phyloP scores from a whole-genome alignment of 139 green algal species.

The Nannochloris sp. region DNA sequence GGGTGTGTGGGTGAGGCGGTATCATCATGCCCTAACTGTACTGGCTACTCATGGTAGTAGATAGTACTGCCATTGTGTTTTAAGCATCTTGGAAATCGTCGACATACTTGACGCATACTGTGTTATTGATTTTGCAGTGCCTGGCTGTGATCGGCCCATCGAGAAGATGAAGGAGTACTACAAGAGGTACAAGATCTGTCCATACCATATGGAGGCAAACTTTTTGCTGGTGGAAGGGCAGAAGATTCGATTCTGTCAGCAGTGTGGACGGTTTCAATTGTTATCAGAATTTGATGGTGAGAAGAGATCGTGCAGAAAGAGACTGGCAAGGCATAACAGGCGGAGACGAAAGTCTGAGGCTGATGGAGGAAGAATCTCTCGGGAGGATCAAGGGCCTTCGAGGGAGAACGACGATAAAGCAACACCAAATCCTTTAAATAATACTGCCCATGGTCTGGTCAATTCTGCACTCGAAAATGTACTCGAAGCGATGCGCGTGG shows the following conservation, averaged over 20 bases:
- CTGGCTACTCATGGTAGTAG: not conserved
- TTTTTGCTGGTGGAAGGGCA: slow-evolving; percentile 31
- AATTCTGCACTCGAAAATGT: too few species aligned
- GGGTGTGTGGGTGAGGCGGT: not conserved
- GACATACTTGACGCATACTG: not conserved
- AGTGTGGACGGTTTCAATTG: slow-evolving; percentile 28
- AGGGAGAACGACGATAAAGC: not conserved
- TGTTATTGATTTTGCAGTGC: slow-evolving; percentile 16
- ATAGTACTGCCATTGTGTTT: too few species aligned
- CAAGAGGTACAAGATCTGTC: slow-evolving; percentile 54
- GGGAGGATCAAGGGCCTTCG: not conserved
- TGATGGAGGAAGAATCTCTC: too few species aligned
- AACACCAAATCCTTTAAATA: too few species aligned
- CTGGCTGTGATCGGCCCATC: slow-evolving; percentile 21
- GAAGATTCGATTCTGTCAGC: slow-evolving; percentile 34
- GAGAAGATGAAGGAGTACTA: slow-evolving; percentile 37
- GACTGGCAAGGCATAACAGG: slow-evolving; percentile 57
- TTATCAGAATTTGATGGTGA: slow-evolving; percentile 39
- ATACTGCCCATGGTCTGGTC: too few species aligned
- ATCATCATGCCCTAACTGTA: not conserved
- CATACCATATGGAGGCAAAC: slow-evolving; percentile 54
- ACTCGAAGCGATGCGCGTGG: too few species aligned
- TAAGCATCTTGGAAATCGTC: too few species aligned
- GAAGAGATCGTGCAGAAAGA: slow-evolving; percentile 26
- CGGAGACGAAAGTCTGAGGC: slow-evolving; percentile 32